These are phyloP conservation scores for Colletotrichum echinochloae DNA, from an alignment of 2,329 filamentous ascomycete species.

Conservation along the genomic window DNA sequence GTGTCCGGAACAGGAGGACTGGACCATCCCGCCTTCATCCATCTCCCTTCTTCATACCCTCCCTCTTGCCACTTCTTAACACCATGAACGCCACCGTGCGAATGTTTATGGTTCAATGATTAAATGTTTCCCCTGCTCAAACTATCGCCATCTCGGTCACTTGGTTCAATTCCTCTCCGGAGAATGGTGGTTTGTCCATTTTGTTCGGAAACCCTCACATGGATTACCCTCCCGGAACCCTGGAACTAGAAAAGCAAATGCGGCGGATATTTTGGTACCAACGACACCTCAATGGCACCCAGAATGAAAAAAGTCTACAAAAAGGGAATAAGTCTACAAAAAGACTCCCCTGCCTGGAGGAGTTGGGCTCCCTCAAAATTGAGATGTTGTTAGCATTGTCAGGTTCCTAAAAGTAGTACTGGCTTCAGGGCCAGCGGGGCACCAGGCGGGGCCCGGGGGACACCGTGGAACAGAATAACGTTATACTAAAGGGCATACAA, in stretches of 20 bases:
- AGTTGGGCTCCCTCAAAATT: neutral
- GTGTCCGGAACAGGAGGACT: conserved; percentile 8
- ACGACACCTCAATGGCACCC: neutral
- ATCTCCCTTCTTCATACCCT: neutral
- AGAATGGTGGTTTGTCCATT: neutral
- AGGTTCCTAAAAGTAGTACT: no score
- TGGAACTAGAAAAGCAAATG: neutral
- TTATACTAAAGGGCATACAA: no score
- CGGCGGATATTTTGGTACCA: neutral
- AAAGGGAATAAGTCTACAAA: neutral
- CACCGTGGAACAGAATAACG: no score
- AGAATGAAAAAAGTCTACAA: neutral
- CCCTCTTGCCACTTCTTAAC: neutral
- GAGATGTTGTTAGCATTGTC: neutral
- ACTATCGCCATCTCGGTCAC: no score
- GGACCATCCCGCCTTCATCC: neutral
- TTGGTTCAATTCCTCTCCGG: neutral
- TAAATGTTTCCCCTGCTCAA: neutral
- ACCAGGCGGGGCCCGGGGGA: no score
- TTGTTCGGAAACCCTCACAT: neutral
- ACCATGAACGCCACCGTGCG: neutral
- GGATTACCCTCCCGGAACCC: neutral
- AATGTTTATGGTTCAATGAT: neutral
- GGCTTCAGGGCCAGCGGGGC: no score
- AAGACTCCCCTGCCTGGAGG: conserved; percentile 4